Base-by-base conservation (phyloP, 2,329 filamentous ascomycete species). In the Fusarium siculi region DNA sequence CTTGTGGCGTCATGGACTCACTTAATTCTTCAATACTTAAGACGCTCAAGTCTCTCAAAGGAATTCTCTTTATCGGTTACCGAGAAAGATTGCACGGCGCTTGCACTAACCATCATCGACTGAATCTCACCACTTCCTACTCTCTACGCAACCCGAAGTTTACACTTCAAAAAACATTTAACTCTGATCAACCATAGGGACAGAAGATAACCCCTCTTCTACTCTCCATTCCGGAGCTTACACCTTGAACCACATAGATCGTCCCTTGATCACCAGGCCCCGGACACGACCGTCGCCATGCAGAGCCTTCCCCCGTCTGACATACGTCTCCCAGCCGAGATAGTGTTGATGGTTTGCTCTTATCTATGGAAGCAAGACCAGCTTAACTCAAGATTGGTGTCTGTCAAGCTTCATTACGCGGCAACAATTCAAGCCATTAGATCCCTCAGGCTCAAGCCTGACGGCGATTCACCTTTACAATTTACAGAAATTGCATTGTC, bases 341-440 rank as follows among this genome's bases (percentile, higher is more conserved):
- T 71, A 2, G 1, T 61, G 10, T 4, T 25, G 15, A 15, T 25
- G 3, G 23, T 68, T 9, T 42, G 44, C 3, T 25, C 15, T 14
- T 8, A 25, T 7, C 2, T 56, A 1, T 37, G 52, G 1, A 58
- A 52, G 9, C 2, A 18, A 11, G 34, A 43, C 7, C 30, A 68
- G 1, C 36, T 59, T 4, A 4, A 12, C 2, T 9, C 83, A 32
- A 82, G 69, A 59, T 76, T 79, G 15, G 77, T 79, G 18, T 81
- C 70, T 11, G 78, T 75, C 34, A 77, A 78, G 40, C 78, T 78
- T 21, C 80, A 62, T 30, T 76, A 78, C 34, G 79, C 80, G 25
- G 49, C 53, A 3, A 66, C 70, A 1, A 42, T 23, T 7, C 19
- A 37, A 1, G 47, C 39, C 2, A 65, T 68, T 11, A 36, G 19